These are phyloP conservation scores for Penicillium sp. DNA, from an alignment of 2,329 filamentous ascomycete genomes.

Conservation along the genomic window DNA sequence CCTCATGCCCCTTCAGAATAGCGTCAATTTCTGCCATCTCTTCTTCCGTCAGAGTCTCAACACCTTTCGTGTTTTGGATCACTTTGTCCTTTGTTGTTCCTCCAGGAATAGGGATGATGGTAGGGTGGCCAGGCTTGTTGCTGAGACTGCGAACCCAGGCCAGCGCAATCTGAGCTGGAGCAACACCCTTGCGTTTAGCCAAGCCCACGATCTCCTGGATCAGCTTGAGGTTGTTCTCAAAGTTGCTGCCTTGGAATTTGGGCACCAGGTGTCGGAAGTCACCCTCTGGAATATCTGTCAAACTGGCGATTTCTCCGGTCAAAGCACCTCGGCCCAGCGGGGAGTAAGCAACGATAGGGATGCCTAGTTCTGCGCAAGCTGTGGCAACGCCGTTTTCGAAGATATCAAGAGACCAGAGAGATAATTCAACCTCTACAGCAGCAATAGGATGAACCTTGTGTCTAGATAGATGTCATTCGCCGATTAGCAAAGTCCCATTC, in stretches of 20 bases:
- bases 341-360: conserved; percentile 58
- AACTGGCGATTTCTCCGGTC: conserved; percentile 46
- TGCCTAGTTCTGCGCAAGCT: conserved; percentile 54
- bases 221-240: conserved; percentile 49
- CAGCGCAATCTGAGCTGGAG: conserved; percentile 47
- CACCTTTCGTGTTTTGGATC: conserved; percentile 39
- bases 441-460: conserved; percentile 50
- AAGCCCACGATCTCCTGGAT: conserved; percentile 44
- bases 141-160: conserved; percentile 39
- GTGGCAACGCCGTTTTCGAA: conserved; percentile 56
- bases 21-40: conserved; percentile 50
- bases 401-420: conserved; percentile 55
- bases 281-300: conserved; percentile 45
- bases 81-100: conserved; percentile 35
- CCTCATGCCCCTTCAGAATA: conserved; percentile 46
- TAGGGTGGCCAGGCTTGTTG: conserved; percentile 38
- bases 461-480: conserved; percentile 25
- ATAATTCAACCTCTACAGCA: conserved; percentile 60
- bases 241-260: conserved; percentile 50
- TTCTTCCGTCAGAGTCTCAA: conserved; percentile 27
- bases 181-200: conserved; percentile 41
- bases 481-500: conserved; percentile 29
- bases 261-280: conserved; percentile 44
- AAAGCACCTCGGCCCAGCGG: conserved; percentile 58
- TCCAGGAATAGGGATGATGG: conserved; percentile 43